phyloP scores from a whole-genome alignment of 768 basidiomycete genomes.

The Suillus tomentosus region DNA sequence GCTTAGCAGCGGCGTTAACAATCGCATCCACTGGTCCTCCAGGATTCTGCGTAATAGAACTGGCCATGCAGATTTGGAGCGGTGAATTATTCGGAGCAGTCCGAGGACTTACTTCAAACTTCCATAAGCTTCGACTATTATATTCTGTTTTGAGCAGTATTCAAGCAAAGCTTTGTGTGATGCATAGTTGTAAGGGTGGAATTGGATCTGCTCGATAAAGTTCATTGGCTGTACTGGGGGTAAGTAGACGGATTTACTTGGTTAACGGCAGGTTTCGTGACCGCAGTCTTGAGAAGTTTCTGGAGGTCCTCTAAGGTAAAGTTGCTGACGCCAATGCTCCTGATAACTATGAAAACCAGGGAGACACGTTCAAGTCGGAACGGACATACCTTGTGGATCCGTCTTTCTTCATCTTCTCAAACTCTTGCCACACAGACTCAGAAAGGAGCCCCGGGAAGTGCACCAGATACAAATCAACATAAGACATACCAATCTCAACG shows the following conservation, averaged over 20 bases:
- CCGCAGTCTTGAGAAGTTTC: slow-evolving; percentile 49
- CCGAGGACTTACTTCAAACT: slow-evolving; percentile 53
- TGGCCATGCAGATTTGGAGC: slow-evolving; percentile 22
- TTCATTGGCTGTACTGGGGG: not conserved
- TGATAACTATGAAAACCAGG: slow-evolving; percentile 24
- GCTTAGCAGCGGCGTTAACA: slow-evolving; percentile 51
- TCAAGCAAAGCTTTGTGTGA: slow-evolving; percentile 57
- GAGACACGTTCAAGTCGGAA: not conserved
- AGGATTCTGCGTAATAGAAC: slow-evolving; percentile 59
- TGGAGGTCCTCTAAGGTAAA: slow-evolving; percentile 56
- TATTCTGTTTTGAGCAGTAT: slow-evolving; percentile 55
- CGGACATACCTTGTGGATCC: slow-evolving; percentile 33
- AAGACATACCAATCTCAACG: slow-evolving; percentile 55
- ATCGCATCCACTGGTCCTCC: slow-evolving; percentile 67
- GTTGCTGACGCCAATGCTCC: slow-evolving; percentile 78
- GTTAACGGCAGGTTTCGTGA: slow-evolving; percentile 66
- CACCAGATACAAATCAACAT: slow-evolving; percentile 73
- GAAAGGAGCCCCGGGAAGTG: slow-evolving; percentile 44
- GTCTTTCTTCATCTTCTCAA: slow-evolving; percentile 54
- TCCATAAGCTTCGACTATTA: slow-evolving; percentile 66
- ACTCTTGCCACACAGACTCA: slow-evolving; percentile 50
- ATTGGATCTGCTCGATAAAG: slow-evolving; percentile 48
- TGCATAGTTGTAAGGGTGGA: slow-evolving; percentile 74
- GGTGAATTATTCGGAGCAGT: slow-evolving; percentile 26
- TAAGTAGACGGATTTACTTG: slow-evolving; percentile 44